Percentiles rank a stretch among this genome's conserved stretches.
Evolutionary conservation across 208 protist species (phyloP).

Genomic region (Trypanosoma rangeli): DNA sequence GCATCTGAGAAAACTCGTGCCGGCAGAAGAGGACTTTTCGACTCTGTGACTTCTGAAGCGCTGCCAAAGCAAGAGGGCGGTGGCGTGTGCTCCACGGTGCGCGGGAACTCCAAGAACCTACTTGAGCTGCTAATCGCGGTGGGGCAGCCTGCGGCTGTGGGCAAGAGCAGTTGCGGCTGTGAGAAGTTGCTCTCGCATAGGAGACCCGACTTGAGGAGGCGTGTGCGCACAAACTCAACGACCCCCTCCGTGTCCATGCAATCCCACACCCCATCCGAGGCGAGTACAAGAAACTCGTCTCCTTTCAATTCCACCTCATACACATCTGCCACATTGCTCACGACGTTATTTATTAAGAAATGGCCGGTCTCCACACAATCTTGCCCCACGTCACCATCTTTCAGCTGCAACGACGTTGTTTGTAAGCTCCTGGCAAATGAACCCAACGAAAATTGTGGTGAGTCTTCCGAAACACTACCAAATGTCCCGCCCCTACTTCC

Average conservation of each 20-base stretch:
- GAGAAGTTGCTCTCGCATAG: neutral
- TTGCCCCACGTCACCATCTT: neutral
- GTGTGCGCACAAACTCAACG: slow-evolving; percentile 43
- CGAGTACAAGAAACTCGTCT: slow-evolving; percentile 76
- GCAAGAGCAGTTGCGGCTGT: neutral
- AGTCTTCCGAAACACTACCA: neutral
- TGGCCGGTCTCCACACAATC: neutral
- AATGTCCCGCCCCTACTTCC: neutral
- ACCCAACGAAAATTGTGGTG: neutral
- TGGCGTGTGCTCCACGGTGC: slow-evolving; percentile 24
- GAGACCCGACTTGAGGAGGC: slow-evolving; percentile 22
- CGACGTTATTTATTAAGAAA: slow-evolving; percentile 36
- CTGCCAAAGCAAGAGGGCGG: neutral
- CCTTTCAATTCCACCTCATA: slow-evolving; percentile 56
- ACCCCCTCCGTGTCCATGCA: slow-evolving; percentile 56
- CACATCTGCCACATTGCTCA: slow-evolving; percentile 78
- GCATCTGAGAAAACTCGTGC: neutral
- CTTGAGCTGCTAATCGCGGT: neutral
- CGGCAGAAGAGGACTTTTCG: neutral
- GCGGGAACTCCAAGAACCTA: neutral
- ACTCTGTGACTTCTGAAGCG: neutral
- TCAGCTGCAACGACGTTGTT: neutral
- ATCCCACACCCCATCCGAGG: slow-evolving; percentile 84
- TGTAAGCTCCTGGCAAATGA: neutral
- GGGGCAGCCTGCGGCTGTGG: neutral